Base-by-base conservation (phyloP, 257 asterid genomes). In the Euphrasia confusa region DNA sequence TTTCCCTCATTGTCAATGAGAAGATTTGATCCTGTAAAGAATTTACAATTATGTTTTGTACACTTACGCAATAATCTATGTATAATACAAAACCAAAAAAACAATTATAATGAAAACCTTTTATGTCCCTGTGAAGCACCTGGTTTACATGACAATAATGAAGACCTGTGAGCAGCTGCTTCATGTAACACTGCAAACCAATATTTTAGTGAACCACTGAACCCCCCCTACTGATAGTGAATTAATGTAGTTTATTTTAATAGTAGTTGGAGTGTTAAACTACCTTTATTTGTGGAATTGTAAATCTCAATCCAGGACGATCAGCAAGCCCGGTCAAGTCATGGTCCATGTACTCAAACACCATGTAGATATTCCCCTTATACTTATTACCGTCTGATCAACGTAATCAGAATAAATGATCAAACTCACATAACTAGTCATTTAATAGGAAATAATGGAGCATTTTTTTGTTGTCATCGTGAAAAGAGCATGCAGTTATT, bases 271-370 rank as follows among this genome's bases (percentile, higher is more conserved):
- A 65, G 78, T 59, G 79, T 65, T 70, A 50, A 66, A 69, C 40
- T 86, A 89, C 99, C 75, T 92, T 92, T 54, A 92, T 92, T 71
- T 92, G 99, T 2, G 97, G 95, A 73, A 92, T 75, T 10, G 96
- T 71, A 80, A 92, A 92, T 80, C 94, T 81, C 78, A 89, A 61
- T 60, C 99, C 99, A 61, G 99, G 99, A 60, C 97, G 96, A 83
- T 91, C 95, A 10, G 96, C 80, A 61, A 91, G 98, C 71, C 96
- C 98, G 53, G 96, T 88, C 72, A 91, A 77, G 76, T 91, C 98
- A 64, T 88, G 98, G 72, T 91, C 97, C 96, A 91, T 91, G 76
- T 92, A 92, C 82, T 92, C 99, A 70, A 86, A 92, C 21, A 92
- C 97, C 97, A 92, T 92, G 82, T 92, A 92, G 61, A 92, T 92